Base-by-base conservation (phyloP, 352 stramenopile species). In the Phytophthora citrophthora region DNA sequence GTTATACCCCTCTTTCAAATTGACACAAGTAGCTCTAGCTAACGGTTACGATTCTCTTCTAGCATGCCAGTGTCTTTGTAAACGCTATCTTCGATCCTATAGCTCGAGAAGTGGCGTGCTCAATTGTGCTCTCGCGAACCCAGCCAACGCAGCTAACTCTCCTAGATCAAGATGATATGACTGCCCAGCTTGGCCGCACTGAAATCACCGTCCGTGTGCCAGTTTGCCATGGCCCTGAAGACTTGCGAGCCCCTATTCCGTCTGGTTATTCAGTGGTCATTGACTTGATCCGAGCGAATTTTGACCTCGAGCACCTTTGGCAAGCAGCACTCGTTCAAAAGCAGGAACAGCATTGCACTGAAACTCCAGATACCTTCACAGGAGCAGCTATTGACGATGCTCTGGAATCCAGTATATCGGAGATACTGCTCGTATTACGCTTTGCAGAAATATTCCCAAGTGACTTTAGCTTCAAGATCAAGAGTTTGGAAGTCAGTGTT, bases 11-110 rank as follows among this genome's bases (percentile, higher is more conserved):
- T n/a, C n/a, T 24, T 16, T 41, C 36, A 41, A 41, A 13, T 5
- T 51, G 8, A 11, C 5, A 16, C 43, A 29, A 48, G 20, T 34
- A 1, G 11, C 10, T 18, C 23, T 9, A n/a, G 26, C 31, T 70
- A n/a, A 56, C 41, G 16, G 12, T 29, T 32, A 39, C n/a, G 15
- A 40, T 26, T 45, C 44, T 41, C n/a, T 13, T 58, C 45, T 45
- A 84, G 76, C 47, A 72, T 54, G 72, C 66, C 18, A 80, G 76
- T 43, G 26, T 67, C 41, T 64, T 43, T 38, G 39, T 76, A 4
- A 54, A 51, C 39, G 53, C 64, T 34, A 41, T 45, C 10, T 78
- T 76, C 23, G 38, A 75, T 41, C 46, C 60, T 0, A 63, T 74
- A 13, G 27, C 24, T 0, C 54, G 40, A 8, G 68, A 74, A 16